Percentiles rank a stretch among this genome's conserved stretches.
Evolutionary conservation across 257 asterid species (phyloP).

Genomic region (Lithospermum erythrorhizon): DNA sequence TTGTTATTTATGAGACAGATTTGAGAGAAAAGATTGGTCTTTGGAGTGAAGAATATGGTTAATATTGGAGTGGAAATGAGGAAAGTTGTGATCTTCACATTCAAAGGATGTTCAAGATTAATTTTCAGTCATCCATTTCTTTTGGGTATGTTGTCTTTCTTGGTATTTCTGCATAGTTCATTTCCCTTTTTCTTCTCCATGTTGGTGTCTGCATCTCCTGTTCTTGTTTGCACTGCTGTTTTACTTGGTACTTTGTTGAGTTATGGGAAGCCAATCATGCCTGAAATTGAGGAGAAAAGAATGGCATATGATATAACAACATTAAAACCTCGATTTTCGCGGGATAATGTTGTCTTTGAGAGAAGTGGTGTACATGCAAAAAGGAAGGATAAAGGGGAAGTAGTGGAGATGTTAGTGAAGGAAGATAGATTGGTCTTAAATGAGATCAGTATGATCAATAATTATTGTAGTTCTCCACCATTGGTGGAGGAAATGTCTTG

Average conservation of each 20-base stretch:
- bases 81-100: slow-evolving; percentile 36
- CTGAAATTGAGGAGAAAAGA: slow-evolving; percentile 62
- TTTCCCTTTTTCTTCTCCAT: slow-evolving; percentile 66
- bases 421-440: slow-evolving; percentile 5
- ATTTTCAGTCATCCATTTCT: slow-evolving; percentile 67
- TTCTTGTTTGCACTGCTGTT: slow-evolving; percentile 75
- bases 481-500: slow-evolving; percentile 28
- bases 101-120: slow-evolving; percentile 38
- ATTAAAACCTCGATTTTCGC: slow-evolving; percentile 27
- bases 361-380: slow-evolving; percentile 33
- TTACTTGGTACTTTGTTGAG: slow-evolving; percentile 82
- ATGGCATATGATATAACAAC: slow-evolving; percentile 26
- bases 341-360: slow-evolving; percentile 31
- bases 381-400: slow-evolving; percentile 27
- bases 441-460: slow-evolving; percentile 17
- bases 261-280: slow-evolving; percentile 68
- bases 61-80: slow-evolving; percentile 49
- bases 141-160: slow-evolving; percentile 53
- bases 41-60: slow-evolving; percentile 18
- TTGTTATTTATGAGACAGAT: not conserved
- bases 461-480: slow-evolving; percentile 24
- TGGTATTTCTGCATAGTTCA: slow-evolving; percentile 51
- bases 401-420: slow-evolving; percentile 13
- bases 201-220: slow-evolving; percentile 70
- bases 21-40: not conserved